Conservation (phyloP, 2,329 filamentous ascomycete genomes). For the Reticulascus tulasneorum region DNA sequence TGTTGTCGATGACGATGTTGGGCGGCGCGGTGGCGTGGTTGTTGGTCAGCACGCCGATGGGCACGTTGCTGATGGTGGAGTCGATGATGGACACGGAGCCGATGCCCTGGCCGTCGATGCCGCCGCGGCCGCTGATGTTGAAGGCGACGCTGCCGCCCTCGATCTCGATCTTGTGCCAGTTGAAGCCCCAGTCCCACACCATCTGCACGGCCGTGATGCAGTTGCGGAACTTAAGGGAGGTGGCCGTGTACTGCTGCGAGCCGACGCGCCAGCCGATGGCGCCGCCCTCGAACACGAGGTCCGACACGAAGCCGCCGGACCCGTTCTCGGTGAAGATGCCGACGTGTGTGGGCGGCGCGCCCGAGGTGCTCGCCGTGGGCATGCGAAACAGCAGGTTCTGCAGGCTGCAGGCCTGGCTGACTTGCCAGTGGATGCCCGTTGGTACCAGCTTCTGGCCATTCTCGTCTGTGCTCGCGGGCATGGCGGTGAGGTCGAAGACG, state of each 20-base stretch:
- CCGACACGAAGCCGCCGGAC: slow-evolving; percentile 41
- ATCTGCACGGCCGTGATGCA: slow-evolving; percentile 61
- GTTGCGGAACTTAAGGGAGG: slow-evolving; percentile 58
- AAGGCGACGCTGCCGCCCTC: slow-evolving; percentile 18
- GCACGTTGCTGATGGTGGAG: slow-evolving; percentile 6
- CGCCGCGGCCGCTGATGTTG: slow-evolving; percentile 24
- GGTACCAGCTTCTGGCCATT: slow-evolving; percentile 13
- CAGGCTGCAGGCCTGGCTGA: slow-evolving; percentile 55
- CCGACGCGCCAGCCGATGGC: slow-evolving; percentile 53
- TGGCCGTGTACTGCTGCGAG: slow-evolving; percentile 63
- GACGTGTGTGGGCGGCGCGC: slow-evolving; percentile 24
- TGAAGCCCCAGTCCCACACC: slow-evolving; percentile 68
- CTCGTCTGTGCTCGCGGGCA: slow-evolving; percentile 37
- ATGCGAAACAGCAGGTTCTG: slow-evolving; percentile 35
- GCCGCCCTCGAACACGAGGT: slow-evolving; percentile 63
- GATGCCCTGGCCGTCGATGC: slow-evolving; percentile 23
- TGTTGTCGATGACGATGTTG: slow-evolving; percentile 5
- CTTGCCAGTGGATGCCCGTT: slow-evolving; percentile 59
- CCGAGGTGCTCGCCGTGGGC: neutral
- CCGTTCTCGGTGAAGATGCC: slow-evolving; percentile 28
- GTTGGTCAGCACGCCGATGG: slow-evolving; percentile 1
- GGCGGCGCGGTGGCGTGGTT: neutral
- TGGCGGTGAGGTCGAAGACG: slow-evolving; percentile 49
- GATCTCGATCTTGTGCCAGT: slow-evolving; percentile 43
- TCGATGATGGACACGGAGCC: slow-evolving; percentile 10